Percentiles rank a stretch among this genome's conserved stretches.
phyloP scores from a whole-genome alignment of 106 monocot genomes.

The Allium cepa region DNA sequence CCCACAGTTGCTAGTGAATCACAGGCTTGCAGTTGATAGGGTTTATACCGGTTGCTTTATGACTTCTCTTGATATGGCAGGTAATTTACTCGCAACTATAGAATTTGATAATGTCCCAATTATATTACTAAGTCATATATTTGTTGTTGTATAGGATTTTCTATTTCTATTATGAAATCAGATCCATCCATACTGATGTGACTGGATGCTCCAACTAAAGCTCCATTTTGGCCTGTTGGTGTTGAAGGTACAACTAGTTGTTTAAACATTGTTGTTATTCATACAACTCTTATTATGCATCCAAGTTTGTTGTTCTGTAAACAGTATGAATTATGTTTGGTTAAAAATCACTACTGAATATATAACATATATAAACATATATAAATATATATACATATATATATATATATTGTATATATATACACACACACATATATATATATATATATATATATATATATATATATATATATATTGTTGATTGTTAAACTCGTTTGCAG shows the following conservation, averaged over 20 bases:
- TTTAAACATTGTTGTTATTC: background rate
- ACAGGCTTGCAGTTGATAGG: slow-evolving; percentile 95
- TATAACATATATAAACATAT: too few relatives aligned
- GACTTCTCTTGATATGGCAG: slow-evolving; percentile 99
- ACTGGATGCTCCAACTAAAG: slow-evolving; percentile 85
- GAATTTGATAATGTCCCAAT: background rate
- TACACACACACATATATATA: too few relatives aligned
- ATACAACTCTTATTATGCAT: too few relatives aligned
- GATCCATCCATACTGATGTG: slow-evolving; percentile 56
- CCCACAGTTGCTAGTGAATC: slow-evolving; percentile 76
- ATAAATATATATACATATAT: too few relatives aligned
- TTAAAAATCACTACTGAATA: too few relatives aligned
- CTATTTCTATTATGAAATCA: slow-evolving; percentile 85
- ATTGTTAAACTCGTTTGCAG: too few relatives aligned
- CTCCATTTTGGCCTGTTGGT: slow-evolving; percentile 88
- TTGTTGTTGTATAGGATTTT: slow-evolving; percentile 69
- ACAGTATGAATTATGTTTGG: too few relatives aligned
- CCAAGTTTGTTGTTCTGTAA: too few relatives aligned
- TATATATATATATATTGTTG: too few relatives aligned
- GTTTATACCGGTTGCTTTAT: slow-evolving; percentile 94
- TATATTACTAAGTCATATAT: slow-evolving; percentile 1
- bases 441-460: too few relatives aligned
- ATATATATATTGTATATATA: too few relatives aligned
- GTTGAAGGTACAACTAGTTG: slow-evolving; percentile 67
- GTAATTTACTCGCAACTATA: slow-evolving; percentile 19